Evolutionary conservation across 192 early-diverging fungal species (phyloP), one percentile per base, ranked within the genome.

Genomic region (Spizellomyces punctatus): DNA sequence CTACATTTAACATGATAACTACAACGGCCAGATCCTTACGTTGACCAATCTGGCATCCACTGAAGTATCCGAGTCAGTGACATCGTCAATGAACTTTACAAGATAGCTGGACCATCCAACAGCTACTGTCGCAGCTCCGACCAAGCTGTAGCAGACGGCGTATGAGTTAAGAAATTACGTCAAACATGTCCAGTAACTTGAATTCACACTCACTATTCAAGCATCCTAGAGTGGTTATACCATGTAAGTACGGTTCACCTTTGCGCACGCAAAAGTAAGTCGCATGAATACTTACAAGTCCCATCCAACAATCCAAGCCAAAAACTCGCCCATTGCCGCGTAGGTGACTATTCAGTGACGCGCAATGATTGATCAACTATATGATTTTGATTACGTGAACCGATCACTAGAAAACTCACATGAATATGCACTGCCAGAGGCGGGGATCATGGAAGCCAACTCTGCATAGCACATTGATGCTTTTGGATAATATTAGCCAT

Each of bases 261-360:
- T 36, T 36, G 27, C 27, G 3, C 27, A 36, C n/a, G n/a, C n/a
- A n/a, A n/a, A n/a, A n/a, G 27, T 36, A 36, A 36, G 0, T 36
- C 0, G 27, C 27, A 36, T 36, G 3, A 36, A 36, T 36, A 36
- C 27, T 36, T 36, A 36, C 27, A 62, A 76, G 78, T 94, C 91
- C 95, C 95, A 96, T 12, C 93, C 94, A 69, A 94, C 91, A 49
- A 93, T 91, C 95, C 95, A 96, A 2, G 89, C 94, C 19, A 93
- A 67, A 21, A 95, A 75, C 81, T 96, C 95, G 12, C 95, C 95
- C 66, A 95, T 76, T 0, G 94, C 91, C 8, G 91, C 91, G 64
- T 95, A 96, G 2, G 90, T 86, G 64, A 66, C 27, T 36, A 36
- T 36, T 36, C 27, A 36, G 3, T 36, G 27, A 36, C 27, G 27